Evolutionary conservation across 768 basidiomycete genomes (phyloP).

Genomic region (Auriscalpium orientale): DNA sequence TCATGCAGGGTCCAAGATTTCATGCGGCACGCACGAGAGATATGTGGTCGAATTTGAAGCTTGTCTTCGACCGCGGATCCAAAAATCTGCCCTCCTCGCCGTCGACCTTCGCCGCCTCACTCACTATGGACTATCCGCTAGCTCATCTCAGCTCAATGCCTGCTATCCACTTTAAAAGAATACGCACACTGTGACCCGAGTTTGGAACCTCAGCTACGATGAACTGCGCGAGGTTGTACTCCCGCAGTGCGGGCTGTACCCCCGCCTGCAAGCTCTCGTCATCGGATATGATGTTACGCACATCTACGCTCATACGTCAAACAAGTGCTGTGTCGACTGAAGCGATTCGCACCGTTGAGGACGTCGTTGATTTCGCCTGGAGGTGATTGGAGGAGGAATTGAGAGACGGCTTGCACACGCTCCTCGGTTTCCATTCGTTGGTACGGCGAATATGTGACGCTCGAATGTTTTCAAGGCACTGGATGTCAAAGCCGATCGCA

Average conservation of each 20-base stretch:
- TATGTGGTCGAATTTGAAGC: constrained; percentile 82
- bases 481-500: too few species aligned
- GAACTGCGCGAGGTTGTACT: constrained; percentile 88
- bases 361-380: constrained; percentile 98
- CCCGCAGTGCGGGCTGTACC: constrained; percentile 66
- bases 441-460: too few species aligned
- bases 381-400: constrained; percentile 82
- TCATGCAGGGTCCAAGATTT: neutral
- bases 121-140: constrained; percentile 65
- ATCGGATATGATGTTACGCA: constrained; percentile 83
- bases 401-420: constrained; percentile 64
- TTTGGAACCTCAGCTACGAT: constrained; percentile 81
- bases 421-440: constrained; percentile 49
- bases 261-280: constrained; percentile 77
- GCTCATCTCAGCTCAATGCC: neutral
- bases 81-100: constrained; percentile 63
- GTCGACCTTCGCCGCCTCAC: constrained; percentile 54
- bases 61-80: constrained; percentile 73
- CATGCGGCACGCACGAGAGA: constrained; percentile 49
- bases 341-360: constrained; percentile 55
- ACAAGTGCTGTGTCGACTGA: neutral
- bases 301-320: constrained; percentile 47
- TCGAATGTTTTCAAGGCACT: too few species aligned
- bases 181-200: constrained; percentile 62
- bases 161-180: neutral